phyloP scores from a whole-genome alignment of 139 green algal genomes.

The Chlamydomonas asymmetrica region DNA sequence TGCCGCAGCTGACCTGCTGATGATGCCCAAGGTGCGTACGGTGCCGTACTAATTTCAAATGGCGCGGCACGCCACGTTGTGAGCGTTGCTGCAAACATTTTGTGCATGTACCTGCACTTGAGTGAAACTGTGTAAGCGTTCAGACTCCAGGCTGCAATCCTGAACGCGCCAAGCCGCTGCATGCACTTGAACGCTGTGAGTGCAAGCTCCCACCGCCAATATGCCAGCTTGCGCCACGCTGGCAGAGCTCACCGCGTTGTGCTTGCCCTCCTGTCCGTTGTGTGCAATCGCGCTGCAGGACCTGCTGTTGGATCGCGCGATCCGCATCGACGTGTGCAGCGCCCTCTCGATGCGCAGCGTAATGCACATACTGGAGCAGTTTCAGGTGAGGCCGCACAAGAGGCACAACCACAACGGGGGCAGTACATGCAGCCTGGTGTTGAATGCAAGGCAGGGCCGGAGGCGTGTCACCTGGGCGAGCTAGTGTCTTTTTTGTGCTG shows the following conservation, averaged over 20 bases:
- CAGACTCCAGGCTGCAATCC: slow-evolving; percentile 6
- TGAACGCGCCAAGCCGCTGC: background rate
- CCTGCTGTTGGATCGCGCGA: slow-evolving; percentile 27
- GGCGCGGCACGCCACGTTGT: background rate
- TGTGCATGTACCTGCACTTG: background rate
- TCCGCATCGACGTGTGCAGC: slow-evolving; percentile 39
- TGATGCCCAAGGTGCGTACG: slow-evolving; percentile 88
- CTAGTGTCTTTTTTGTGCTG: too few species aligned
- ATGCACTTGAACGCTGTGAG: too few species aligned
- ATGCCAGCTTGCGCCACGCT: background rate
- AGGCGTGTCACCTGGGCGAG: too few species aligned
- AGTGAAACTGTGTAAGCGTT: slow-evolving; percentile 3
- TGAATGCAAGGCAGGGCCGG: too few species aligned
- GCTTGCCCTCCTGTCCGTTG: slow-evolving; percentile 36
- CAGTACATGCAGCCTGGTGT: too few species aligned
- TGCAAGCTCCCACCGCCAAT: background rate
- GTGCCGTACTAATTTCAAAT: slow-evolving; percentile 18
- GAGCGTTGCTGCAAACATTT: background rate
- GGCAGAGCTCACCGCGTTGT: slow-evolving; percentile 9
- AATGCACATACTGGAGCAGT: slow-evolving; percentile 64
- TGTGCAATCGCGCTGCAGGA: slow-evolving; percentile 36
- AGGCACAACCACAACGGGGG: too few species aligned
- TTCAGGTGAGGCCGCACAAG: slow-evolving; percentile 21
- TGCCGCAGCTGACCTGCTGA: slow-evolving; percentile 78
- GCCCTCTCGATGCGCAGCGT: slow-evolving; percentile 52